These are phyloP conservation scores for Alopecurus myosuroides DNA, from an alignment of 176 grass and related monocot genomes.

Conservation along the genomic window DNA sequence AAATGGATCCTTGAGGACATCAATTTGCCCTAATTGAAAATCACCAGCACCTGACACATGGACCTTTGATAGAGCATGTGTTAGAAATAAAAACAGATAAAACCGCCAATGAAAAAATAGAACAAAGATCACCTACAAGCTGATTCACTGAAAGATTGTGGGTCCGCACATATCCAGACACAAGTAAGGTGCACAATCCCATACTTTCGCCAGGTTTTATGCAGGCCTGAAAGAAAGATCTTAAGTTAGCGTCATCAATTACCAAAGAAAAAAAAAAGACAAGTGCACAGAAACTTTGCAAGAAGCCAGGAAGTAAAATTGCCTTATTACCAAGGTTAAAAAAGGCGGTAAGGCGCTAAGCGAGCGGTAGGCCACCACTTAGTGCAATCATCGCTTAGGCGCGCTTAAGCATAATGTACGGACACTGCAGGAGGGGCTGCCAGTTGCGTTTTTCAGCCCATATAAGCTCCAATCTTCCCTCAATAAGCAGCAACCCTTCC, in stretches of 20 bases:
- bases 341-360: too few relatives aligned
- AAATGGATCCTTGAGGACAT: conserved; percentile 83
- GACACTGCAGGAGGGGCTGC: too few relatives aligned
- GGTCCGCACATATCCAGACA: conserved; percentile 77
- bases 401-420: too few relatives aligned
- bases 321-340: too few relatives aligned
- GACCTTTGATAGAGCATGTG: conserved; percentile 51
- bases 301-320: background rate
- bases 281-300: background rate
- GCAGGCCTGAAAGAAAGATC: conserved; percentile 34
- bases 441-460: too few relatives aligned
- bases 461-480: too few relatives aligned
- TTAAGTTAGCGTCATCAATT: background rate
- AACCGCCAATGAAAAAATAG: background rate
- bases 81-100: conserved; percentile 38
- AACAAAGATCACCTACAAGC: conserved; percentile 63
- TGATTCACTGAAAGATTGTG: conserved; percentile 90
- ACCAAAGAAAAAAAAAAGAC: background rate
- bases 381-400: too few relatives aligned
- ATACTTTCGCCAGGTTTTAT: conserved; percentile 52
- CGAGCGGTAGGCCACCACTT: too few relatives aligned
- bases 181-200: conserved; percentile 70
- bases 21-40: conserved; percentile 77
- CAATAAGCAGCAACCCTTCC: too few relatives aligned
- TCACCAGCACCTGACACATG: conserved; percentile 90